phyloP scores from a whole-genome alignment of 441 rosid species.

The Kokia cookei region DNA sequence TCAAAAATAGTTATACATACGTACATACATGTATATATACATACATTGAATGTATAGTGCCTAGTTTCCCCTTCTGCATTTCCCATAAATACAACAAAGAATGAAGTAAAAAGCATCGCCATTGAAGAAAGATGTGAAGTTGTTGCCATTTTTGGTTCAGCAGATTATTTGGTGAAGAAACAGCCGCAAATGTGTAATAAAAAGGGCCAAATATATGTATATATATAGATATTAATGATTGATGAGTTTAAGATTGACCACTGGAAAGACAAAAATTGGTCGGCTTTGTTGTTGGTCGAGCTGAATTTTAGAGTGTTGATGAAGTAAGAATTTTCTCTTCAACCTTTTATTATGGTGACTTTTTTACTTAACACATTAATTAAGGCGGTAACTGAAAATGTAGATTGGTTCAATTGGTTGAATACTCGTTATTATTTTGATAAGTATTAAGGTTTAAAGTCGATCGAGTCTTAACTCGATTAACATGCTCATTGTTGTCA shows the following conservation, averaged over 20 bases:
- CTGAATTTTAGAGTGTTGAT: slow-evolving; percentile 54
- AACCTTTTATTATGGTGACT: not conserved
- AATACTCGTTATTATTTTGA: too few relatives aligned
- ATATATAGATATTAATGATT: not conserved
- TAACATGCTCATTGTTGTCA: rapidly evolving
- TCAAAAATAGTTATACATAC: too few relatives aligned
- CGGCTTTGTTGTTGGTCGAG: slow-evolving; percentile 37
- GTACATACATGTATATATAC: too few relatives aligned
- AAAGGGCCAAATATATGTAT: slow-evolving; percentile 4
- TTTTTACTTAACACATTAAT: too few relatives aligned
- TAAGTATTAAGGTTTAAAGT: too few relatives aligned
- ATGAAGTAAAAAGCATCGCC: slow-evolving; percentile 14
- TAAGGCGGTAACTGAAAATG: not conserved
- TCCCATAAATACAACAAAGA: slow-evolving; percentile 15
- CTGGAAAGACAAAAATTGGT: not conserved
- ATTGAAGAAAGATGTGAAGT: slow-evolving; percentile 12
- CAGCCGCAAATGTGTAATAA: too few relatives aligned
- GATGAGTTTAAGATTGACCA: not conserved
- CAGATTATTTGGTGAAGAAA: not conserved
- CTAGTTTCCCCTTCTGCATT: slow-evolving; percentile 28
- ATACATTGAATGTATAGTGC: slow-evolving; percentile 45
- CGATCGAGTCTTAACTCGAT: too few relatives aligned
- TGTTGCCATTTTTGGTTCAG: slow-evolving; percentile 9
- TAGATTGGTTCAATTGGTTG: too few relatives aligned
- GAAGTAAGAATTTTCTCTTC: slow-evolving; percentile 34